Conservation (phyloP, 2,329 filamentous ascomycete genomes). For the Neofusicoccum ribis region DNA sequence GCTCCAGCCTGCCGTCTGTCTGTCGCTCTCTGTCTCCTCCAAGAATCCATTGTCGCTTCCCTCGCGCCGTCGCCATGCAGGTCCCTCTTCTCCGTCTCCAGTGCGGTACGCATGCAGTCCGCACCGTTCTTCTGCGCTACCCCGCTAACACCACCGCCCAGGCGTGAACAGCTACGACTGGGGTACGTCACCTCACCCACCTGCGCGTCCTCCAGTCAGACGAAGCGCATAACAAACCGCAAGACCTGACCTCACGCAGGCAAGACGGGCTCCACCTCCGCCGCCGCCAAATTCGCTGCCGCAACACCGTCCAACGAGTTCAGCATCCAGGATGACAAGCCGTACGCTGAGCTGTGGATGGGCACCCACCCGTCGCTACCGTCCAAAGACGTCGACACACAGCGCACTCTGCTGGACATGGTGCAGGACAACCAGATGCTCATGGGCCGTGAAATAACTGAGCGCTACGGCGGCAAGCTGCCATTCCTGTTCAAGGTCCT, state of each 20-base stretch:
- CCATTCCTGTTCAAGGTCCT: constrained; percentile 98
- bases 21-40: neutral
- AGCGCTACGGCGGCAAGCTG: constrained; percentile 77
- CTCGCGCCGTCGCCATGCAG: constrained; percentile 54
- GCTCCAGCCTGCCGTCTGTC: neutral
- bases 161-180: constrained; percentile 99
- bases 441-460: constrained; percentile 69
- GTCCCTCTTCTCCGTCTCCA: constrained; percentile 82
- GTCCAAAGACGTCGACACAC: constrained; percentile 82
- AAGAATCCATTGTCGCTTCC: neutral
- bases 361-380: constrained; percentile 95
- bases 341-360: constrained; percentile 99
- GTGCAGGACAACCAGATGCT: constrained; percentile 84
- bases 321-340: constrained; percentile 78
- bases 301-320: constrained; percentile 77
- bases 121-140: constrained; percentile 22
- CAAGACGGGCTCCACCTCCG: constrained; percentile 83
- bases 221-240: neutral
- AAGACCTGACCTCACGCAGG: constrained; percentile 49
- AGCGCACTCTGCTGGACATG: constrained; percentile 82
- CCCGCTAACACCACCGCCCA: constrained; percentile 39
- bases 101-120: constrained; percentile 55
- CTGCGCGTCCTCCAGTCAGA: constrained; percentile 24
- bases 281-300: constrained; percentile 84
- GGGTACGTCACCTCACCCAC: constrained; percentile 55